Conservation (phyloP, 2,329 filamentous ascomycete species). For the Aspergillus spinulosporus region DNA sequence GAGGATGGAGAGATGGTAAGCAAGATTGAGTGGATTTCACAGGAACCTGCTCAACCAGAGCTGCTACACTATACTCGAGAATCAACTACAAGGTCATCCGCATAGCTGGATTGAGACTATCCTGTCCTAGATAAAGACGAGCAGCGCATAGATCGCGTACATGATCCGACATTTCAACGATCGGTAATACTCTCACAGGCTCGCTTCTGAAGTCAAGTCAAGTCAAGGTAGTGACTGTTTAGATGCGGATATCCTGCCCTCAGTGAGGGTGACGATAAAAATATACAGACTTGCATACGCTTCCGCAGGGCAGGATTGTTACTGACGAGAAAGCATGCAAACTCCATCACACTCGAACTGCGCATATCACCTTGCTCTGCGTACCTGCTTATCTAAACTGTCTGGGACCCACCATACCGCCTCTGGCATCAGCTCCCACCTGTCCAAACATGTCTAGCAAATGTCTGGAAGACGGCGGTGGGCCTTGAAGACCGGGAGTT, state of each 20-base stretch:
- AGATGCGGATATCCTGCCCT: not conserved
- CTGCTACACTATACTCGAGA: not conserved
- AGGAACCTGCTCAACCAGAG: not conserved
- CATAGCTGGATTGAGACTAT: constrained; percentile 24
- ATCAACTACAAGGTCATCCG: constrained; percentile 4
- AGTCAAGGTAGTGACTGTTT: not conserved
- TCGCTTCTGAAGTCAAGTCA: constrained; percentile 6
- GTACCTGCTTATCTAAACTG: constrained; percentile 33
- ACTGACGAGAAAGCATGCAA: not conserved
- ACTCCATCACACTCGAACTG: not conserved
- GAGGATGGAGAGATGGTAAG: not conserved
- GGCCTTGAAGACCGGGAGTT: constrained; percentile 38
- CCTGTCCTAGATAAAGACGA: constrained; percentile 18
- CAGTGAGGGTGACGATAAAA: not conserved
- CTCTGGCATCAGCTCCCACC: constrained; percentile 35
- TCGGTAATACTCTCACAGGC: constrained; percentile 16
- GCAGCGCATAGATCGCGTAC: constrained; percentile 13
- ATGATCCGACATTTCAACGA: constrained; percentile 18
- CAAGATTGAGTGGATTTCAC: not conserved
- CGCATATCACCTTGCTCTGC: no score
- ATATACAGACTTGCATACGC: not conserved
- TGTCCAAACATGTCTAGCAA: constrained; percentile 49
- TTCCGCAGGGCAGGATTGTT: not conserved
- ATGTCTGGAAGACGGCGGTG: constrained; percentile 41
- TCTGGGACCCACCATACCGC: constrained; percentile 40